Percentiles rank a stretch among this genome's conserved stretches.
These are phyloP conservation scores for Tympanopsis confertula DNA, from an alignment of 2,329 filamentous ascomycete genomes.

Conservation along the genomic window DNA sequence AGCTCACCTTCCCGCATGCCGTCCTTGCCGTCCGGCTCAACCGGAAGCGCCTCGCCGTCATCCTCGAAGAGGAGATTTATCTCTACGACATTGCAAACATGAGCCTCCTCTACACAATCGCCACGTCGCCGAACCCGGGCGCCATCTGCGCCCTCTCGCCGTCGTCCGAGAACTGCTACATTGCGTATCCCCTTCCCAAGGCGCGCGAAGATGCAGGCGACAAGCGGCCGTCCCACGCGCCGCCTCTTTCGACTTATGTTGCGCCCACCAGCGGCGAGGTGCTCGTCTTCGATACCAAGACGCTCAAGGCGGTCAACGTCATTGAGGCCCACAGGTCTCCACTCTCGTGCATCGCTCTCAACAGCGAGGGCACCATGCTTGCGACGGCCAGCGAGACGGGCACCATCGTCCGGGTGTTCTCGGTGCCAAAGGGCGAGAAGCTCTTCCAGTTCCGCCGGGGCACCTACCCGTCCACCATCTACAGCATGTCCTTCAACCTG, in stretches of 20 bases:
- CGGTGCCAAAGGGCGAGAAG: slow-evolving; percentile 80
- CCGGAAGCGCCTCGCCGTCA: slow-evolving; percentile 82
- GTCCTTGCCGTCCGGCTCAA: slow-evolving; percentile 90
- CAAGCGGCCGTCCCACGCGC: slow-evolving; percentile 66
- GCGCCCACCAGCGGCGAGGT: slow-evolving; percentile 83
- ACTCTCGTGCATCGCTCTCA: slow-evolving; percentile 79
- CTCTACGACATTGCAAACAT: slow-evolving; percentile 98
- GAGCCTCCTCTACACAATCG: slow-evolving; percentile 83
- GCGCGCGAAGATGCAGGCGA: slow-evolving; percentile 47
- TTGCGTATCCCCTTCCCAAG: slow-evolving; percentile 82
- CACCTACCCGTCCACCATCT: slow-evolving; percentile 90
- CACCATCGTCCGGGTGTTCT: slow-evolving; percentile 93
- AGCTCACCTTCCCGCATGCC: slow-evolving; percentile 94
- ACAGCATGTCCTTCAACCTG: slow-evolving; percentile 97
- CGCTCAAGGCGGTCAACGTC: slow-evolving; percentile 85
- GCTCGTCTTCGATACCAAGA: slow-evolving; percentile 79
- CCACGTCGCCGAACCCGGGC: slow-evolving; percentile 83
- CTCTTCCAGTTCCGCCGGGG: slow-evolving; percentile 92
- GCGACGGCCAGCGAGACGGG: slow-evolving; percentile 95
- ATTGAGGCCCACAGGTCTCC: slow-evolving; percentile 91
- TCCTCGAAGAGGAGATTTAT: slow-evolving; percentile 93
- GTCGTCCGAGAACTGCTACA: slow-evolving; percentile 88
- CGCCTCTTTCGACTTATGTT: slow-evolving; percentile 67
- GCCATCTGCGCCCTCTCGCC: slow-evolving; percentile 88
- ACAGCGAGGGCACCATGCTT: slow-evolving; percentile 80